phyloP scores from a whole-genome alignment of 169 alveolate genomes.

The Pseudocohnilembus persalinus region DNA sequence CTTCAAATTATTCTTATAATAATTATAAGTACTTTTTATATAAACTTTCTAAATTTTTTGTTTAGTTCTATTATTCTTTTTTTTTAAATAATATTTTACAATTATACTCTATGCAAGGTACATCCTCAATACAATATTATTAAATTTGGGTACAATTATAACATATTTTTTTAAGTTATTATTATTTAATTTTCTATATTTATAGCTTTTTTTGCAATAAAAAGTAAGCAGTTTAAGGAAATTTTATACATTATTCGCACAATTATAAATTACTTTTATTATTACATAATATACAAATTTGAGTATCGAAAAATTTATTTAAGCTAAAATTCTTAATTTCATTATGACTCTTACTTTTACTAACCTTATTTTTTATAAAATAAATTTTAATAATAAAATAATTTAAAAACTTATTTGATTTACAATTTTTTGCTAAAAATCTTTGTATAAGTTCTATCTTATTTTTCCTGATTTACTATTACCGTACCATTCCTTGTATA shows the following conservation, averaged over 20 bases:
- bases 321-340: constrained; percentile 13
- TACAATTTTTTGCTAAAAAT: too few relatives aligned
- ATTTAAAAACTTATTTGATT: too few relatives aligned
- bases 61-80: too few relatives aligned
- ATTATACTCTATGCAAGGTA: constrained; percentile 24
- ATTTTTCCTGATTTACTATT: constrained; percentile 20
- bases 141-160: neutral
- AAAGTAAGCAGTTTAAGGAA: neutral
- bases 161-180: neutral
- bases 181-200: too few relatives aligned
- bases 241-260: neutral
- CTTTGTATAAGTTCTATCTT: neutral
- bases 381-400: too few relatives aligned
- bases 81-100: constrained; percentile 1
- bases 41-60: too few relatives aligned
- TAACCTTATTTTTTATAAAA: too few relatives aligned
- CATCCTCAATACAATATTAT: constrained; percentile 1
- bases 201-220: too few relatives aligned
- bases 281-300: neutral
- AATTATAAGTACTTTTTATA: too few relatives aligned
- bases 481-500: constrained; percentile 34
- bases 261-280: neutral
- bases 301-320: neutral
- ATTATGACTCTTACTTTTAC: too few relatives aligned
- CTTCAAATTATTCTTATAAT: too few relatives aligned